Conservation (phyloP, 1,139 yeast species). For the Chernovozyma aurita region DNA sequence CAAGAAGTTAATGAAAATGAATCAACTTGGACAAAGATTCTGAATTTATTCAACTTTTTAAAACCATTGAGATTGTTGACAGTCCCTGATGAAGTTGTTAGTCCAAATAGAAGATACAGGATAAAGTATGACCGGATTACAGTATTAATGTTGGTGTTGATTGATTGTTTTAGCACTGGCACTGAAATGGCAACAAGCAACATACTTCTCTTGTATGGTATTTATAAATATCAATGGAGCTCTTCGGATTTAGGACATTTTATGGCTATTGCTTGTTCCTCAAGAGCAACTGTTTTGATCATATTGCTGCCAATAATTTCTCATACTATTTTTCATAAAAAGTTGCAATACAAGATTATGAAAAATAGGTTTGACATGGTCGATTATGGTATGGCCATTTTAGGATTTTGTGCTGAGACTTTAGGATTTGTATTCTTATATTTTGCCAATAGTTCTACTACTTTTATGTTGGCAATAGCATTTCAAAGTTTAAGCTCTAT, state of each 20-base stretch:
- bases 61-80: constrained; percentile 43
- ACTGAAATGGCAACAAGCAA: constrained; percentile 33
- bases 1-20: not conserved
- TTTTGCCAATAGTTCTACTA: constrained; percentile 14
- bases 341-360: constrained; percentile 29
- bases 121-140: constrained; percentile 20
- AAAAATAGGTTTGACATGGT: constrained; percentile 46
- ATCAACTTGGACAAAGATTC: not conserved
- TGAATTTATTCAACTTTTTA: constrained; percentile 21
- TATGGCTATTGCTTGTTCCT: constrained; percentile 50
- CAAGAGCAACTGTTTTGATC: constrained; percentile 32
- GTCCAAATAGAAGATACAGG: constrained; percentile 10
- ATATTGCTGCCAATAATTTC: constrained; percentile 32
- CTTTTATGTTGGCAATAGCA: constrained; percentile 18
- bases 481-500: constrained; percentile 48
- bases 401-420: constrained; percentile 33
- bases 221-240: constrained; percentile 56
- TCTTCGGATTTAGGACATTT: constrained; percentile 57
- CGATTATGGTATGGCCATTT: constrained; percentile 39
- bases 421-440: constrained; percentile 34
- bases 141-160: constrained; percentile 40
- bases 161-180: constrained; percentile 43
- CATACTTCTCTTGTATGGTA: constrained; percentile 51
- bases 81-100: constrained; percentile 35
- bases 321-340: constrained; percentile 22